phyloP scores from a whole-genome alignment of 805 yeast species.

The Ogataea paraovalis region DNA sequence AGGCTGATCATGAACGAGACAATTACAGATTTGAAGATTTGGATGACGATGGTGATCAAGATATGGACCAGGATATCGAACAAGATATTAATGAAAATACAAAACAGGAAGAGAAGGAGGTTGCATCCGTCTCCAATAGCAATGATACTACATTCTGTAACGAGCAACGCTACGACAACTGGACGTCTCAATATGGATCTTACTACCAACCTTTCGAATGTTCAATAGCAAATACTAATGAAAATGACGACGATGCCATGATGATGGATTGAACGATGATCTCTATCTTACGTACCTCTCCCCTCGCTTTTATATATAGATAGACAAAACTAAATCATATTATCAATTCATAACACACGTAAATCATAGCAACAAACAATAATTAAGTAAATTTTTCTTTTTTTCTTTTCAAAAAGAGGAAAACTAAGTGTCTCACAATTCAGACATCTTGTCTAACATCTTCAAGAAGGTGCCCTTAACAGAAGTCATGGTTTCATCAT shows the following conservation, averaged over 20 bases:
- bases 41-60: slow-evolving; percentile 11
- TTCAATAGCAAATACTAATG: neutral
- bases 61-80: slow-evolving; percentile 5
- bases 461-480: slow-evolving; percentile 4
- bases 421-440: neutral
- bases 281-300: no score
- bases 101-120: no score
- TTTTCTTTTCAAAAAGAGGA: no score
- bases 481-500: neutral
- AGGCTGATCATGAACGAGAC: slow-evolving; percentile 3
- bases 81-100: neutral
- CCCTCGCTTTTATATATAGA: no score
- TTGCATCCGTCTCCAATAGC: neutral
- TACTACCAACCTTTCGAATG: slow-evolving; percentile 3
- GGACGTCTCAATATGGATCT: slow-evolving; percentile 11
- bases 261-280: neutral
- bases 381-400: no score
- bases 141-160: neutral
- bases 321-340: no score
- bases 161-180: neutral
- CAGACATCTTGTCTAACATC: slow-evolving; percentile 5
- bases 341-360: no score
- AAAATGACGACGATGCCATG: neutral
- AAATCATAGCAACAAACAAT: no score
- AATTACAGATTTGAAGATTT: slow-evolving; percentile 16